A percentile compares a stretch with the other conserved stretches of the same genome.
Evolutionary conservation across 345 rosid genomes (phyloP).

Genomic region (Salix suchowensis): DNA sequence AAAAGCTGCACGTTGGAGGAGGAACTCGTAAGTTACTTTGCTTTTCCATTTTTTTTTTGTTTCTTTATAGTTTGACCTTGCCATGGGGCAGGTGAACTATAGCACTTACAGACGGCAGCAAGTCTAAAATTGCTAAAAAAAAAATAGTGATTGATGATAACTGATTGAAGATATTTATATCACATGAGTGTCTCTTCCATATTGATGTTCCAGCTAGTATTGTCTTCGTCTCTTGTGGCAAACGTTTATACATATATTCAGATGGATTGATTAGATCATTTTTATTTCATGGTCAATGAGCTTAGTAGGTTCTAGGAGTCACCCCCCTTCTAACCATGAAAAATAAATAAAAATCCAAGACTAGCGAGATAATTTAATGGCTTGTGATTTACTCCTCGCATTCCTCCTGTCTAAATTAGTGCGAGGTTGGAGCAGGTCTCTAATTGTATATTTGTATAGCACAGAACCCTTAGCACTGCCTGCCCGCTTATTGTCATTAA

Average conservation of each 20-base stretch:
- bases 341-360: background rate
- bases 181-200: background rate
- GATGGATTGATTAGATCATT: background rate
- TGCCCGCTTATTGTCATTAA: conserved; percentile 15
- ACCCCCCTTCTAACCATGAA: background rate
- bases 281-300: too few relatives aligned
- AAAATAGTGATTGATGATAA: background rate
- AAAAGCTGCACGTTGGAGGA: conserved; percentile 26
- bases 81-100: background rate
- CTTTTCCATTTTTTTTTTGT: background rate
- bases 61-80: background rate
- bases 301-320: too few relatives aligned
- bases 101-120: background rate
- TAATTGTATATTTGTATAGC: conserved; percentile 3
- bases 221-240: background rate
- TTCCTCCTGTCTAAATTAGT: background rate
- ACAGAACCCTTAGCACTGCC: conserved; percentile 28
- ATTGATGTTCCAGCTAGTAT: background rate
- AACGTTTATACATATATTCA: background rate
- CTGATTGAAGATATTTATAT: background rate
- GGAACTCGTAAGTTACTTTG: conserved; percentile 33
- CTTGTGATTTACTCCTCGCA: background rate
- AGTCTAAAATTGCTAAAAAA: background rate
- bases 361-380: background rate
- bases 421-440: background rate